Base-by-base conservation (phyloP, 2,329 filamentous ascomycete genomes). In the Sclerotinia glacialis region DNA sequence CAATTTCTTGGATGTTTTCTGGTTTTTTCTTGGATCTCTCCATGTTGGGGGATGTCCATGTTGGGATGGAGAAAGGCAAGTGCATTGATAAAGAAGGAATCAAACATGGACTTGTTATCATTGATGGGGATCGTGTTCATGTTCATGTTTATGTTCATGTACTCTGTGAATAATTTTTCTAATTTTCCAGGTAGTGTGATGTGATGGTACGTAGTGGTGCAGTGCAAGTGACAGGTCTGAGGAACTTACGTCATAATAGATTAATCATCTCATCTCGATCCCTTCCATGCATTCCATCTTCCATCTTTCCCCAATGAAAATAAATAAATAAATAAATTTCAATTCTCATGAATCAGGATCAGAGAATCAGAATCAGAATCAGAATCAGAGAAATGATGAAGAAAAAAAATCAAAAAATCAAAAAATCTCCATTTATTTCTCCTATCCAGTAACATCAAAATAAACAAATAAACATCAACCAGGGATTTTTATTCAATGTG, bases 171-270 rank as follows among this genome's bases (percentile, higher is more conserved):
- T n/a, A n/a, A n/a, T 26, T 26, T 34, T 55, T 12, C 3, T 23
- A 2, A 9, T 54, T 37, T 40, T 50, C 23, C 54, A 37, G 52
- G 28, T n/a, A n/a, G 8, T 23, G 11, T n/a, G 14, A 26, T 1
- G 47, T 49, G 21, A 8, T 16, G 14, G 18, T 53, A 21, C 21
- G 16, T 21, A n/a, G 16, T 23, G 11, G 47, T 50, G 16, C 9
- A 18, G 5, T 54, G 12, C n/a, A 59, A 42, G 21, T 31, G 9
- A 37, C 6, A 16, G 18, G 40, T 26, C 23, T 44, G 40, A 18
- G 56, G 28, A 26, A 31, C 28, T 26, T 26, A 60, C 58, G 58
- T 60, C 58, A 60, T 60, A 16, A 26, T 26, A 49, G 21, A 21
- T 34, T 21, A 54, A 54, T 54, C 5, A 16, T n/a, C 18, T 21